Evolutionary conservation across 345 rosid species (phyloP).

Genomic region (Camelina laxa): DNA sequence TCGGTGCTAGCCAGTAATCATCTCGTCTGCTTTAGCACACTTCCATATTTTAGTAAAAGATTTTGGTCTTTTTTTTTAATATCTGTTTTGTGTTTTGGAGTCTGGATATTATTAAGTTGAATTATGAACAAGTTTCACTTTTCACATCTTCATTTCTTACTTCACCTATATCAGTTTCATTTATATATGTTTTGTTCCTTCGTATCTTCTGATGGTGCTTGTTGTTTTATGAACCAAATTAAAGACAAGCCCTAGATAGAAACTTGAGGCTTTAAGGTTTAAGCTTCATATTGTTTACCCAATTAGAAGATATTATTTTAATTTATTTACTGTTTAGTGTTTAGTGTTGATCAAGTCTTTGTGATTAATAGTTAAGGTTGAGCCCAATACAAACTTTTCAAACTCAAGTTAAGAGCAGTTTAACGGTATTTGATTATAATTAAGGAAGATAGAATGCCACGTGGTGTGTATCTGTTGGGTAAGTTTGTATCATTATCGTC

Average conservation of each 20-base stretch:
- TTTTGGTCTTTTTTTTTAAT: slow-evolving; percentile 19
- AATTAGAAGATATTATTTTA: neutral
- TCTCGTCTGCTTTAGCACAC: slow-evolving; percentile 15
- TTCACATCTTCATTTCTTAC: slow-evolving; percentile 2
- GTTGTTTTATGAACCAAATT: neutral
- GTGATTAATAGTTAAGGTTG: neutral
- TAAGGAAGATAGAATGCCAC: neutral
- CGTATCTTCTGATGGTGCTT: neutral
- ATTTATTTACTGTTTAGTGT: no score
- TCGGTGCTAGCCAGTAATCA: slow-evolving; percentile 74
- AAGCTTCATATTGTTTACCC: neutral
- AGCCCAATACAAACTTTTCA: neutral
- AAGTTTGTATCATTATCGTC: neutral
- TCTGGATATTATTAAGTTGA: slow-evolving; percentile 28
- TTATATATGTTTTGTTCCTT: neutral
- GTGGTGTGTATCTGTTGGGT: slow-evolving; percentile 1
- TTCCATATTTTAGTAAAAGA: slow-evolving; percentile 31
- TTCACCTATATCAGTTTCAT: neutral
- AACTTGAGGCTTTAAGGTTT: no score
- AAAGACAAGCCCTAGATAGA: neutral
- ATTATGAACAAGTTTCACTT: slow-evolving; percentile 27
- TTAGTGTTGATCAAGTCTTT: neutral
- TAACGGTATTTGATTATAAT: no score
- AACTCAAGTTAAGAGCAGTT: no score
- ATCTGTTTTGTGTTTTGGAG: slow-evolving; percentile 19